Evolutionary conservation across 805 yeast species (phyloP).

Genomic region (Cyberlindnera xishuangbannaensis): DNA sequence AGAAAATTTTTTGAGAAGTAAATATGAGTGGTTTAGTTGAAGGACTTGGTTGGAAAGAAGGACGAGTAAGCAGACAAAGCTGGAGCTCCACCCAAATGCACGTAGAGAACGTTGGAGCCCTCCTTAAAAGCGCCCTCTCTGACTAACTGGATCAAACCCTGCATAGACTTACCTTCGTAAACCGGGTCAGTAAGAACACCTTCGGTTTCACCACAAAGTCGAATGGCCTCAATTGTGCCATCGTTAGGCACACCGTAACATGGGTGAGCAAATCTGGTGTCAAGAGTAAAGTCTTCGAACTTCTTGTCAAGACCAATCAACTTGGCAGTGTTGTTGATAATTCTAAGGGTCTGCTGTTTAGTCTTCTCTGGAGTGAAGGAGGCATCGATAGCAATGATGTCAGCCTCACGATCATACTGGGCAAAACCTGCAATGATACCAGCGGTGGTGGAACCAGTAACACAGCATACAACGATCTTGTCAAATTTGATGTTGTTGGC

Average conservation of each 20-base stretch:
- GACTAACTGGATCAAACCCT: constrained; percentile 12
- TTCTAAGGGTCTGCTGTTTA: constrained; percentile 14
- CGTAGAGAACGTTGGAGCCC: constrained; percentile 15
- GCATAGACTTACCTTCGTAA: constrained; percentile 18
- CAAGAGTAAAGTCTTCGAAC: constrained; percentile 11
- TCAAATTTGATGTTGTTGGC: constrained; percentile 11
- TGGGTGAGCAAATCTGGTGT: constrained; percentile 16
- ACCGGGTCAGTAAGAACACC: constrained; percentile 17
- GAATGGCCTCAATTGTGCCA: constrained; percentile 16
- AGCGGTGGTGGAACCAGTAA: constrained; percentile 17
- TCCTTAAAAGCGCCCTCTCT: constrained; percentile 11
- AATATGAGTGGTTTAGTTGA: no score
- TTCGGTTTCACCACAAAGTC: constrained; percentile 16
- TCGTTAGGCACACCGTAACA: constrained; percentile 17
- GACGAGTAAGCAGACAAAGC: constrained; percentile 16
- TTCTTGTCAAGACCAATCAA: constrained; percentile 13
- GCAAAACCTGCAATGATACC: constrained; percentile 17
- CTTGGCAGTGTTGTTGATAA: constrained; percentile 17
- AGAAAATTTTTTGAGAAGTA: no score
- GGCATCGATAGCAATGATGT: constrained; percentile 17
- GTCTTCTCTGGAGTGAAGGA: constrained; percentile 18
- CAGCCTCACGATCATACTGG: constrained; percentile 14
- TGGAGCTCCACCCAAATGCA: constrained; percentile 18
- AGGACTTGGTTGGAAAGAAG: constrained; percentile 15
- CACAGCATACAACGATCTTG: constrained; percentile 17